Base-by-base conservation (phyloP, 2,329 filamentous ascomycete species). In the Paecilomyces sp. region DNA sequence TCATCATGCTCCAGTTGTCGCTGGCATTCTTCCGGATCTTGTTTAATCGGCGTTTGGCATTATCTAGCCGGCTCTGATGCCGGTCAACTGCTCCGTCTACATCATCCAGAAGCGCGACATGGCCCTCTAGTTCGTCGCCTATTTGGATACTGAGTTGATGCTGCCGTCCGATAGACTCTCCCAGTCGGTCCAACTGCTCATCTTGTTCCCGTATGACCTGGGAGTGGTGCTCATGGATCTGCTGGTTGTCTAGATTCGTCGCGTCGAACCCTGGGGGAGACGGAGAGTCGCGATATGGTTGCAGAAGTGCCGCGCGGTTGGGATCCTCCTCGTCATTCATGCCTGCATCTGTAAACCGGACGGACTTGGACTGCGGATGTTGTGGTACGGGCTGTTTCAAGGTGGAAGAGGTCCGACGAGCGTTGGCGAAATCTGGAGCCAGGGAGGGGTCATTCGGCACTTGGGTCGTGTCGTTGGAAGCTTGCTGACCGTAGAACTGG, bases 111-210 rank as follows among this genome's bases (percentile, higher is more conserved):
- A 99, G 81, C 66, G 88, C 83, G 41, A 95, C 89, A 69, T 99
- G 94, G 66, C 87, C 88, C 68, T 97, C 94, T 36, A 99, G 82
- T 80, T 99, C 94, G 73, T 97, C 90, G 31, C 94, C 93, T 69
- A 99, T 97, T 78, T 94, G 91, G 79, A 97, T 95, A 71, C 89
- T 92, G 62, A 99, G 81, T 78, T 97, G 91, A 56, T 95, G 83
- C 79, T 97, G 94, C 47, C 94, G 85, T 3, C 90, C 85, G 66
- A 99, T 97, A 60, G 86, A 91, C 68, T 87, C 85, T n/a, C 92
- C 91, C 3, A 99, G 80, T 9, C 84, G 82, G 73, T 97, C 93
- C n/a, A 99, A 83, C 74, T 96, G 92, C 65, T 90, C 89, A 71
- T 99, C 94, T 76, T 99, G 94, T 63, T 97, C 88, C n/a, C 83